Evolutionary conservation across 345 rosid species (phyloP), one percentile per base, ranked within the genome.

Genomic region (Cardamine occulta): DNA sequence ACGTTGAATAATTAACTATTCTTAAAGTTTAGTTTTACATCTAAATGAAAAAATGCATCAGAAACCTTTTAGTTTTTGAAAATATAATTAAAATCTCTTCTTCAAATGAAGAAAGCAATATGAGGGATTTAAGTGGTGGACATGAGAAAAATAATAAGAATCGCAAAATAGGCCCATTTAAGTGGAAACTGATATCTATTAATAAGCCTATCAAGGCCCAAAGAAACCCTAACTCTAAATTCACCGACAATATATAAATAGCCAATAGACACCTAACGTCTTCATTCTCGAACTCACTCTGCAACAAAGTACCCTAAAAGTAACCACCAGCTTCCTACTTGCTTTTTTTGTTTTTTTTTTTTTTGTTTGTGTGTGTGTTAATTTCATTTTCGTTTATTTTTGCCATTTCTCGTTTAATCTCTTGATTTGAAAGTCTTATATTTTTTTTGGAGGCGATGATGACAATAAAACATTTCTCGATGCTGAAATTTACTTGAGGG

Each of bases 401-500:
- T 26, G 10, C 0, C 2, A 7, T 40, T 53, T 4, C 4, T 0
- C 47, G 7, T 24, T 17, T 37, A 6, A 0, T 44, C 7, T 26
- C 0, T 0, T 31, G 19, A 39, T 23, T 14, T 35, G 2, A 0
- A 11, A 48, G 18, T 8, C 21, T 45, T 17, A 2, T 4, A 0
- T 15, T 1, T 28, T 28, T 4, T 28, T 28, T 17, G 9, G 23
- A 57, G 80, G 80, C 80, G 76, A 42, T 77, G 80, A 77, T 57
- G 80, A 77, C 76, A 70, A 14, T 9, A 76, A 62, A 63, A 19
- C 80, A 71, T 77, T 77, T 77, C 80, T 77, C 76, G 80, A 71
- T 71, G 8, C 80, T 77, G 80, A 77, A 72, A 77, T 5, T 77
- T 77, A 77, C 80, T 71, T 6, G 80, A 77, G 80, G 18, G 80